Percentiles rank a stretch among this genome's conserved stretches.
These are phyloP conservation scores for Thielaviopsis cerberus DNA, from an alignment of 2,329 filamentous ascomycete genomes.

Conservation along the genomic window DNA sequence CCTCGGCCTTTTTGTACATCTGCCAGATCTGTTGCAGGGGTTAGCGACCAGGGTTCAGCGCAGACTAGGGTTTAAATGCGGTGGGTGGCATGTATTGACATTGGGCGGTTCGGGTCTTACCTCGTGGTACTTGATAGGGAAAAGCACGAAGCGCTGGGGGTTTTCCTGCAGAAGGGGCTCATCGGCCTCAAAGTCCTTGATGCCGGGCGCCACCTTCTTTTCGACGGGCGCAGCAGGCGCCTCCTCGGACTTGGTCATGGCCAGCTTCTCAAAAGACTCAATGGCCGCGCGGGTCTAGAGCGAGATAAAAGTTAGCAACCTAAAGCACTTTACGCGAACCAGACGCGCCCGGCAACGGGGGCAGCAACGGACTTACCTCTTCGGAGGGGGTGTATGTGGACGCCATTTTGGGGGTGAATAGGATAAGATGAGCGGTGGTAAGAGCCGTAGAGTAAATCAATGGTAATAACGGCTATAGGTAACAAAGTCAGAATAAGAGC, in stretches of 20 bases:
- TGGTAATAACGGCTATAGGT: not conserved
- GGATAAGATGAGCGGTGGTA: not conserved
- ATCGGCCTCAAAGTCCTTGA: conserved; percentile 53
- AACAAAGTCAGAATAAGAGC: not conserved
- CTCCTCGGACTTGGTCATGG: conserved; percentile 73
- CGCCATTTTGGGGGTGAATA: conserved; percentile 41
- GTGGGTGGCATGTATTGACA: not conserved
- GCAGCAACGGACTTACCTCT: conserved; percentile 29
- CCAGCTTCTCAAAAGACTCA: conserved; percentile 76
- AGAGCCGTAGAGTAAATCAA: not conserved
- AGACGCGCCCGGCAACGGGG: not conserved
- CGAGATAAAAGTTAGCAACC: conserved; percentile 1
- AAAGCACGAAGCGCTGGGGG: conserved; percentile 86
- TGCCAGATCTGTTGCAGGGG: conserved; percentile 65
- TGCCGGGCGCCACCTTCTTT: conserved; percentile 31
- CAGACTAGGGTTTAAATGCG: not conserved
- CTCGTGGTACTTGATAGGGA: conserved; percentile 99
- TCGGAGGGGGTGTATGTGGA: conserved; percentile 46
- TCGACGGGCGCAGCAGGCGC: conserved; percentile 30
- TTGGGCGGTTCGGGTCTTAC: conserved; percentile 35
- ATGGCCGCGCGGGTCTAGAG: conserved; percentile 67
- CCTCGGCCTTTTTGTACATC: conserved; percentile 99
- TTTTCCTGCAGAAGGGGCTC: conserved; percentile 94
- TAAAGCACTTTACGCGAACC: not conserved
- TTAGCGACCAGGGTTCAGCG: not conserved